A percentile compares a stretch with the other conserved stretches of the same genome.
phyloP scores from a whole-genome alignment of 192 early-diverging fungal species.

The Coemansia sp. region DNA sequence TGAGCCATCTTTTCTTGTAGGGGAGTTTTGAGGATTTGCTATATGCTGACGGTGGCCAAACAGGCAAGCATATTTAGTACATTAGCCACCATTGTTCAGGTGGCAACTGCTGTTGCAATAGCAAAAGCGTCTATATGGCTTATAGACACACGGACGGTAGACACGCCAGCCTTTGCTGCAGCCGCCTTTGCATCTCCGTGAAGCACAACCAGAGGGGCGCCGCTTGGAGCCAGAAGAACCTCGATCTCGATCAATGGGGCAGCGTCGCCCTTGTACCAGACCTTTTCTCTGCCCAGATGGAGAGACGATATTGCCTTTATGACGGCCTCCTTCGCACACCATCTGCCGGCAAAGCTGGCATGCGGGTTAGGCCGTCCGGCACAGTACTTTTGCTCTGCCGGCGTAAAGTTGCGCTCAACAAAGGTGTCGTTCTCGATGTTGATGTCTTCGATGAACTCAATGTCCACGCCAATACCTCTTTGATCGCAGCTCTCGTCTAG shows the following conservation, averaged over 20 bases:
- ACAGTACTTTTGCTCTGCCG: constrained; percentile 81
- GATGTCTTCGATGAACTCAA: constrained; percentile 82
- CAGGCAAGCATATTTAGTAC: not conserved
- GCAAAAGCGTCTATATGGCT: constrained; percentile 89
- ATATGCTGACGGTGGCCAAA: too few relatives aligned
- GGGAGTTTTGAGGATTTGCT: not conserved
- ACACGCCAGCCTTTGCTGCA: constrained; percentile 69
- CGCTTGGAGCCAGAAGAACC: constrained; percentile 64
- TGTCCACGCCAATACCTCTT: constrained; percentile 80
- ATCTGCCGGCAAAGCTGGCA: constrained; percentile 88
- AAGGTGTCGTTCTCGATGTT: constrained; percentile 83
- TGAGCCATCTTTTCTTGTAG: not conserved
- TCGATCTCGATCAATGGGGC: constrained; percentile 93
- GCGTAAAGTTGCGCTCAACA: constrained; percentile 90
- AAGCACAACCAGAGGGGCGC: constrained; percentile 80
- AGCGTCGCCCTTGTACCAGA: constrained; percentile 78
- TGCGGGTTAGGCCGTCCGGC: constrained; percentile 65
- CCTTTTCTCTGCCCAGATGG: constrained; percentile 50
- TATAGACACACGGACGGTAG: constrained; percentile 84
- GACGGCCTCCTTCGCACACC: constrained; percentile 96
- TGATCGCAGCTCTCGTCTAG: not conserved
- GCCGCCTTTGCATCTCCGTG: constrained; percentile 80
- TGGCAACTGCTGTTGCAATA: constrained; percentile 82
- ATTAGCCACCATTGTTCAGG: not conserved
- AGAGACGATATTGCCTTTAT: constrained; percentile 88